A percentile compares a stretch with the other conserved stretches of the same genome.
phyloP scores from a whole-genome alignment of 192 early-diverging fungal genomes.

The Coemansia sp. region DNA sequence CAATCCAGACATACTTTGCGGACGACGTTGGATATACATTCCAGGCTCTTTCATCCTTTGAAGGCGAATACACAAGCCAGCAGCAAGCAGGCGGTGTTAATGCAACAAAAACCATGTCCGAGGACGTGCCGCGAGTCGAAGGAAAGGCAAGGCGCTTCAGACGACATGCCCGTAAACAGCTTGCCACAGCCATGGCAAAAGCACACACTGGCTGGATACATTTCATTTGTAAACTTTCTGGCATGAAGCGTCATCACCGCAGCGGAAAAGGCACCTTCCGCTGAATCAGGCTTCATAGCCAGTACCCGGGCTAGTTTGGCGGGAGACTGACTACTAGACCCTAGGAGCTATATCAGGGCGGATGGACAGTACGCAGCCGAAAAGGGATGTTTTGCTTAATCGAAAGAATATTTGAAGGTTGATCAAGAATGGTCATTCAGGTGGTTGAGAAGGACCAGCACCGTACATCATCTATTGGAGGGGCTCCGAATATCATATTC shows the following conservation, averaged over 20 bases:
- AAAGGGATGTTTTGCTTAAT: too few relatives aligned
- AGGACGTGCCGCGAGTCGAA: constrained; percentile 8
- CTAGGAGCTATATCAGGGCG: too few relatives aligned
- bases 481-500: too few relatives aligned
- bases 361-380: too few relatives aligned
- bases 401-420: too few relatives aligned
- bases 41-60: constrained; percentile 2
- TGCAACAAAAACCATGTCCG: background rate
- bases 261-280: background rate
- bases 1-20: constrained; percentile 18
- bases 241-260: background rate
- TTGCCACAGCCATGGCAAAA: constrained; percentile 4
- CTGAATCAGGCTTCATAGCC: background rate
- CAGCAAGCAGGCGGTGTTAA: background rate
- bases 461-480: too few relatives aligned
- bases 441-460: too few relatives aligned
- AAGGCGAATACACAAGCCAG: background rate
- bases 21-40: constrained; percentile 14
- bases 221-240: constrained; percentile 11
- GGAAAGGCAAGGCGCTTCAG: constrained; percentile 15
- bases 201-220: constrained; percentile 20
- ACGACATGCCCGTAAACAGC: constrained; percentile 16
- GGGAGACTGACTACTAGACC: too few relatives aligned
- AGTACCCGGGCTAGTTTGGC: too few relatives aligned
- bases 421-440: too few relatives aligned